These are phyloP conservation scores for Talaromyces amestolkiae DNA, from an alignment of 2,329 filamentous ascomycete genomes.

Conservation along the genomic window DNA sequence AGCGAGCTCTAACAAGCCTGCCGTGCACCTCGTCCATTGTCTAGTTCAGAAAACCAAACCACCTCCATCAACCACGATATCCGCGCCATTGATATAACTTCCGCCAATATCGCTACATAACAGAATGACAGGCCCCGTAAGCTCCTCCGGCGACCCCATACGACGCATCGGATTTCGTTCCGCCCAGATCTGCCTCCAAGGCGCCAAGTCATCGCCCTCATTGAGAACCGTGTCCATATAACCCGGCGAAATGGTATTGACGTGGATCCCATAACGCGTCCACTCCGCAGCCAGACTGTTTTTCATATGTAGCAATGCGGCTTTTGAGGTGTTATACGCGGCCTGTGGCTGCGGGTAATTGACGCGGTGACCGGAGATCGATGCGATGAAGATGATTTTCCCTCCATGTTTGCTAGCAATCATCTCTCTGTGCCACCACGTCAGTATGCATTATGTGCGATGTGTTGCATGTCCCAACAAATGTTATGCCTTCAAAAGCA, in stretches of 20 bases:
- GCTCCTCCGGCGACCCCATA: constrained; percentile 63
- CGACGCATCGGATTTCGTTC: constrained; percentile 61
- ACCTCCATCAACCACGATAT: constrained; percentile 61
- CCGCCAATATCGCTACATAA: constrained; percentile 59
- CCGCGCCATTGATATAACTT: constrained; percentile 66
- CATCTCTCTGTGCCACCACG: constrained; percentile 48
- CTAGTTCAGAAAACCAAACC: constrained; percentile 18
- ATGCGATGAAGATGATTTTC: constrained; percentile 64
- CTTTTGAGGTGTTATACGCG: constrained; percentile 71
- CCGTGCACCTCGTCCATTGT: neutral
- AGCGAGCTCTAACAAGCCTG: neutral
- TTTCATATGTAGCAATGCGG: constrained; percentile 62
- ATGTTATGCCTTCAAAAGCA: neutral
- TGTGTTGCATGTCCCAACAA: neutral
- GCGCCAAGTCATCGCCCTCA: constrained; percentile 58
- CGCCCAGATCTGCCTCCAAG: constrained; percentile 56
- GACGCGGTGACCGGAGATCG: constrained; percentile 65
- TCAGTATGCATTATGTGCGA: neutral
- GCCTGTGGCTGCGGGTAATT: constrained; percentile 72
- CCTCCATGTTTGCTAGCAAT: constrained; percentile 53
- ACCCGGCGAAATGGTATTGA: constrained; percentile 69
- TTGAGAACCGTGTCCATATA: constrained; percentile 78
- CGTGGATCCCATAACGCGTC: constrained; percentile 66
- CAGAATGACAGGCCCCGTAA: constrained; percentile 62
- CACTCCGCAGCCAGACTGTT: constrained; percentile 70